Base-by-base conservation (phyloP, 2,329 filamentous ascomycete genomes). In the Hypocrella siamensis region DNA sequence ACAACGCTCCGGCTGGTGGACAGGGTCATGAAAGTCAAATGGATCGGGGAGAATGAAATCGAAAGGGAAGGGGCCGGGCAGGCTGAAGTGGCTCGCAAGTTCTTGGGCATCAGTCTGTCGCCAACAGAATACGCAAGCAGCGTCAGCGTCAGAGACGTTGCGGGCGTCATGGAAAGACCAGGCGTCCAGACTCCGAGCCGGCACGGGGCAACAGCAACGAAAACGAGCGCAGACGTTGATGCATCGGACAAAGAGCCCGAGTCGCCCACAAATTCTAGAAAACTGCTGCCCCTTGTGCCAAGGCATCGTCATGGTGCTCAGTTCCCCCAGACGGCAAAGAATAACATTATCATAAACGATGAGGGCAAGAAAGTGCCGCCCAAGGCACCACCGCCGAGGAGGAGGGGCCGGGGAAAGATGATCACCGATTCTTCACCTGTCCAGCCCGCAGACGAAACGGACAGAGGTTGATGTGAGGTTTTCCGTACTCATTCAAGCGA, bases 161-260 rank as follows among this genome's bases (percentile, higher is more conserved):
- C 84, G 6, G 71, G 73, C 9, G 79, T 85, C 28, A 82, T 68
- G 50, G 83, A 88, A 54, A 85, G 81, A 51, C 83, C 83, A 0
- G 83, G 80, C 1, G 73, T 88, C 16, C 75, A 85, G 45, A 85
- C 83, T 14, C 83, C 82, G 5, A 84, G 81, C 48, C 67, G 77
- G 29, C 72, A 60, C 38, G 48, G 52, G 29, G 44, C 38, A 12
- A 40, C 42, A 16, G 48, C 47, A 26, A 46, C 41, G 9, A 42
- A 42, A 9, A 36, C 42, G 11, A 14, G 24, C 27, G 31, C 25
- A 12, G 30, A 21, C 18, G 22, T n/a, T 3, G 28, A 40, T 29
- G 38, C 42, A 8, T 43, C 44, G 7, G 42, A 42, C 14, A 28
- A 46, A 6, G 38, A 41, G 17, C 38, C 41, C 29, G 41, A 21